A percentile compares a stretch with the other conserved stretches of the same genome.
Evolutionary conservation across 805 yeast genomes (phyloP).

Genomic region (Torulaspora quercuum): DNA sequence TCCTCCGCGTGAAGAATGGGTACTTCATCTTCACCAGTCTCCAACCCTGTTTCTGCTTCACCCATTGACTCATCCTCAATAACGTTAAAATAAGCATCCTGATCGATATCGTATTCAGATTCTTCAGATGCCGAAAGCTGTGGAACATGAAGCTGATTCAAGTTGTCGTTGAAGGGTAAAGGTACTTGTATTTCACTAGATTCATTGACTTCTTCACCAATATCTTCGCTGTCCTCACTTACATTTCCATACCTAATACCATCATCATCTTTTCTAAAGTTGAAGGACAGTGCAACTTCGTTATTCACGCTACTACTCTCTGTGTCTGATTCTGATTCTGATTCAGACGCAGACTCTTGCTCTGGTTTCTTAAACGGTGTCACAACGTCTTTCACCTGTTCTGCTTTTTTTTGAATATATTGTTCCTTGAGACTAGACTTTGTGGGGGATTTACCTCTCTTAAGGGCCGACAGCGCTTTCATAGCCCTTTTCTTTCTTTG

Average conservation of each 20-base stretch:
- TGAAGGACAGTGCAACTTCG: conserved; percentile 28
- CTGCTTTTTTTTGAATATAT: conserved; percentile 5
- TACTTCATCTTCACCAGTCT: conserved; percentile 34
- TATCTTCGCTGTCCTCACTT: conserved; percentile 38
- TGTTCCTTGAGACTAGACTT: conserved; percentile 15
- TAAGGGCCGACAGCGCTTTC: conserved; percentile 43
- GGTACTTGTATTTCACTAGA: conserved; percentile 13
- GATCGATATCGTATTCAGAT: conserved; percentile 37
- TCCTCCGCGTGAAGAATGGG: conserved; percentile 35
- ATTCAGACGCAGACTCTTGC: conserved; percentile 39
- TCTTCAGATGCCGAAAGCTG: conserved; percentile 34
- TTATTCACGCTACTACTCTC: conserved; percentile 14
- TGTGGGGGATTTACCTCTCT: conserved; percentile 36
- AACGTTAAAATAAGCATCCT: conserved; percentile 32
- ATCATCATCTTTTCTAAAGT: conserved; percentile 29
- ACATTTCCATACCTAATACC: conserved; percentile 39
- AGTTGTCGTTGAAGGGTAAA: conserved; percentile 11
- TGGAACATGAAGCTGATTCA: conserved; percentile 30
- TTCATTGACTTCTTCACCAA: conserved; percentile 25
- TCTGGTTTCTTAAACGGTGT: conserved; percentile 37
- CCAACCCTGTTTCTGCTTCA: conserved; percentile 33
- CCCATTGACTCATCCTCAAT: conserved; percentile 34
- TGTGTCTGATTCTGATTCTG: conserved; percentile 19
- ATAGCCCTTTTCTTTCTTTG: conserved; percentile 57
- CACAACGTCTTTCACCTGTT: conserved; percentile 1